phyloP scores from a whole-genome alignment of 345 rosid genomes.

The Cardiospermum halicacabum region DNA sequence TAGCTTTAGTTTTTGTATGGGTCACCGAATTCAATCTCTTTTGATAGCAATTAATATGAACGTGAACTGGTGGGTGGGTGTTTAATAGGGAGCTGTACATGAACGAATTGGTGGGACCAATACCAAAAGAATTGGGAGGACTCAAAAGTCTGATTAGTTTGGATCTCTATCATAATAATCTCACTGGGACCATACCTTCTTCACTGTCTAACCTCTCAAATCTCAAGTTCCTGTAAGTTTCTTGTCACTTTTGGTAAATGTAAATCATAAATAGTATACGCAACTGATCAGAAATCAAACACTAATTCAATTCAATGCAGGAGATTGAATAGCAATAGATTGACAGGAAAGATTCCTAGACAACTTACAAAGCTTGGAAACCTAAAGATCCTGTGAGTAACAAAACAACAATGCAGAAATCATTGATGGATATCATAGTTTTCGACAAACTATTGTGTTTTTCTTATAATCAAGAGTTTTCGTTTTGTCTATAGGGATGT shows the following conservation, averaged over 20 bases:
- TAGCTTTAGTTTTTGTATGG: not conserved
- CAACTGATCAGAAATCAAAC: too few species aligned
- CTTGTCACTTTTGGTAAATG: not conserved
- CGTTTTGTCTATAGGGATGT: conserved; percentile 36
- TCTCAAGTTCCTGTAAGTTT: conserved; percentile 58
- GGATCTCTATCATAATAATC: conserved; percentile 65
- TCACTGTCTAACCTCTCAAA: conserved; percentile 54
- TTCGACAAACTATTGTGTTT: not conserved
- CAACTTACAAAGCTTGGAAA: conserved; percentile 49
- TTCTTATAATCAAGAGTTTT: not conserved
- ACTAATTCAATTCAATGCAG: conserved; percentile 31
- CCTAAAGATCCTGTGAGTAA: conserved; percentile 63
- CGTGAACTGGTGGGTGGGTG: conserved; percentile 13
- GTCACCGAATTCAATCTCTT: not conserved
- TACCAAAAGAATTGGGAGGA: conserved; percentile 59
- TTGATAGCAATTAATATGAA: not conserved
- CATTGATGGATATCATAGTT: not conserved
- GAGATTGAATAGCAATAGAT: conserved; percentile 56
- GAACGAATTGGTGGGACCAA: conserved; percentile 47
- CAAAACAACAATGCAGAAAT: too few species aligned
- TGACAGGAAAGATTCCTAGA: conserved; percentile 65
- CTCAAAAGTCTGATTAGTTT: conserved; percentile 60
- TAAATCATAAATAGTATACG: not conserved
- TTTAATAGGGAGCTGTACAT: conserved; percentile 55
- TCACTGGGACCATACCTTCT: conserved; percentile 54